Evolutionary conservation across 805 yeast species (phyloP).

Genomic region (Priceomyces carsonii): DNA sequence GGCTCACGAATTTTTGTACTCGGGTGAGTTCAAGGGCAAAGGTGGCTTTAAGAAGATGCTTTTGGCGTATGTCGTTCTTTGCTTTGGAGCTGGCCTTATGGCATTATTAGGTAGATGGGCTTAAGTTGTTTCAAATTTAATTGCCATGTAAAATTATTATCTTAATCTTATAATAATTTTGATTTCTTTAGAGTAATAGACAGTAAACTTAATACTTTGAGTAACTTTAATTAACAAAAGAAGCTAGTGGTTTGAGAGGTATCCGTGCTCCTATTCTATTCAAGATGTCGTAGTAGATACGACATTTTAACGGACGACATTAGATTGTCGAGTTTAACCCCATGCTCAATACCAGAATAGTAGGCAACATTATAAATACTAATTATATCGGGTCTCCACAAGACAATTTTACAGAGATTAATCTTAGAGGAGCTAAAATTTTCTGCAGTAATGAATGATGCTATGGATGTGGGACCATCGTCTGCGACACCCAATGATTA

Average conservation of each 20-base stretch:
- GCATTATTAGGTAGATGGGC: slow-evolving; percentile 79
- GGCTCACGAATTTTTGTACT: slow-evolving; percentile 46
- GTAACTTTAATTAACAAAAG: too few species aligned
- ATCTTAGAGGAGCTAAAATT: background rate
- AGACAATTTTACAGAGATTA: too few species aligned
- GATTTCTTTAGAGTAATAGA: too few species aligned
- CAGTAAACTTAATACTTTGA: too few species aligned
- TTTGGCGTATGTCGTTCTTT: slow-evolving; percentile 53
- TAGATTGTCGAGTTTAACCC: background rate
- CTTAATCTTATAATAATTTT: too few species aligned
- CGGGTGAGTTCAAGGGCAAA: slow-evolving; percentile 65
- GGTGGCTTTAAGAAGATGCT: slow-evolving; percentile 52
- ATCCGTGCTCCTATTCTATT: too few species aligned
- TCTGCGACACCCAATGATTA: slow-evolving; percentile 44
- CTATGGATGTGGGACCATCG: slow-evolving; percentile 10
- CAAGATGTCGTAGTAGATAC: too few species aligned
- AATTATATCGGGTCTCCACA: too few species aligned
- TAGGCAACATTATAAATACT: too few species aligned
- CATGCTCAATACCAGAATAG: background rate
- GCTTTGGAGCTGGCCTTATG: slow-evolving; percentile 75
- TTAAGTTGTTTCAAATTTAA: too few species aligned
- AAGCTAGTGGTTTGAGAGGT: too few species aligned
- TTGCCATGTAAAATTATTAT: too few species aligned
- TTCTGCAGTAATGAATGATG: slow-evolving; percentile 5
- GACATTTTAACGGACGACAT: background rate